These are phyloP conservation scores for Cubamyces lactineus DNA, from an alignment of 768 basidiomycete genomes.

Conservation along the genomic window DNA sequence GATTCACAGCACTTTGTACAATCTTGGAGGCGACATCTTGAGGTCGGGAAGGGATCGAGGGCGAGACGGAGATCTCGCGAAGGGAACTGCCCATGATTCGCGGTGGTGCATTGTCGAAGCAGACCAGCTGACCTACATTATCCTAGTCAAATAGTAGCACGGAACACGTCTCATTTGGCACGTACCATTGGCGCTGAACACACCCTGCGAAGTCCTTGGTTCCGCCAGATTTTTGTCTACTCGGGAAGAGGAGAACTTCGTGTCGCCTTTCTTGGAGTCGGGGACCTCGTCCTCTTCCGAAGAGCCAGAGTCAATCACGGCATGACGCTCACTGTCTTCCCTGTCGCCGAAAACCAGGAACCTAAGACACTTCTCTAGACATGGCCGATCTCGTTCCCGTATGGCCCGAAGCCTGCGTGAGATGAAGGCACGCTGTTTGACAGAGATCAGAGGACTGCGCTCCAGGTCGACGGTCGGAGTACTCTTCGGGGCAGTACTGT, in stretches of 20 bases:
- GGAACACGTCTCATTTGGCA: not conserved
- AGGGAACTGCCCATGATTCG: conserved; percentile 66
- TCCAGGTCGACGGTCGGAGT: conserved; percentile 83
- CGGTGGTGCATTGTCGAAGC: conserved; percentile 81
- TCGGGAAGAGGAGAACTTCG: conserved; percentile 57
- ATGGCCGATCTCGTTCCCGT: conserved; percentile 74
- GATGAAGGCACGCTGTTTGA: conserved; percentile 77
- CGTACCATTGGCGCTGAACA: conserved; percentile 87
- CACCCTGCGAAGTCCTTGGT: conserved; percentile 83
- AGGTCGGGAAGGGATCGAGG: conserved; percentile 35
- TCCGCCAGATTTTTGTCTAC: conserved; percentile 81
- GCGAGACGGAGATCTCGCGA: conserved; percentile 51
- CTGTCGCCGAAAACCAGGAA: conserved; percentile 78
- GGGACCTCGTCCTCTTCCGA: conserved; percentile 66
- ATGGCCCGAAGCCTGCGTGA: conserved; percentile 75
- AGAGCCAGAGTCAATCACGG: conserved; percentile 57
- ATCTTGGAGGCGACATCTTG: conserved; percentile 37
- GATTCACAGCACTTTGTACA: conserved; percentile 69
- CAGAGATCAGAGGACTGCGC: conserved; percentile 76
- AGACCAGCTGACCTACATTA: conserved; percentile 75
- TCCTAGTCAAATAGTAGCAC: too few species aligned
- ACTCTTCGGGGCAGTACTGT: conserved; percentile 60
- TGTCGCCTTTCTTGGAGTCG: conserved; percentile 47
- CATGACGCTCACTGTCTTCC: conserved; percentile 37
- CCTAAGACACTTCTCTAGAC: conserved; percentile 80